Evolutionary conservation across 2,329 filamentous ascomycete species (phyloP).

Genomic region (Teratosphaeria gauchensis): DNA sequence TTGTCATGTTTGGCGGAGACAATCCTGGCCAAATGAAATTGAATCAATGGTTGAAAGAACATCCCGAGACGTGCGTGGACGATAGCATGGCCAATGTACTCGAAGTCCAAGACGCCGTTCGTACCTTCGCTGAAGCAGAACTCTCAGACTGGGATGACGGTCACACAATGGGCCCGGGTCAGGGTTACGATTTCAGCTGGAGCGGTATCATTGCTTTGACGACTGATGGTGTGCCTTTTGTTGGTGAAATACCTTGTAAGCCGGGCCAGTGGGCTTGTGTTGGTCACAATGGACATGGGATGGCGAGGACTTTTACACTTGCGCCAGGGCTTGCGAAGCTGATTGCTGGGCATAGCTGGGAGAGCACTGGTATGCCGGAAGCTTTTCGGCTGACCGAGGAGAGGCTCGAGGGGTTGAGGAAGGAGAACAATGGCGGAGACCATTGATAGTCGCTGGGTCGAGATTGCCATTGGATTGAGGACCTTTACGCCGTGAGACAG

Average conservation of each 20-base stretch:
- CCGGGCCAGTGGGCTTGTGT: background rate
- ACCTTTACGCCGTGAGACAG: no score
- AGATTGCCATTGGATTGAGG: background rate
- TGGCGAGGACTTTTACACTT: background rate
- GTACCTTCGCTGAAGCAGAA: background rate
- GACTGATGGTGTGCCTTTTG: background rate
- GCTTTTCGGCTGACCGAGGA: background rate
- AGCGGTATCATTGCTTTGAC: background rate
- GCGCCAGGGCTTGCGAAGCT: background rate
- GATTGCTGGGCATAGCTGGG: background rate
- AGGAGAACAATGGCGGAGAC: background rate
- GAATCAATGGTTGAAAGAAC: background rate
- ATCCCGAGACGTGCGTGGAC: background rate
- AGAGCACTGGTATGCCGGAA: background rate
- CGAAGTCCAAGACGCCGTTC: background rate
- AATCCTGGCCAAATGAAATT: background rate
- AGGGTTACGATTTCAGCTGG: background rate
- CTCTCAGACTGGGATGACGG: background rate
- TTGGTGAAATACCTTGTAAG: background rate
- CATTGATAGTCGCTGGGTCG: background rate
- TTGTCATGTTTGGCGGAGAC: background rate
- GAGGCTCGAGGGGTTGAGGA: background rate
- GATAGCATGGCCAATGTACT: background rate
- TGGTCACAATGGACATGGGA: background rate
- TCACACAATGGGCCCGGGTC: background rate